These are phyloP conservation scores for Clonostachys rosea DNA, from an alignment of 2,329 filamentous ascomycete species.

Conservation along the genomic window DNA sequence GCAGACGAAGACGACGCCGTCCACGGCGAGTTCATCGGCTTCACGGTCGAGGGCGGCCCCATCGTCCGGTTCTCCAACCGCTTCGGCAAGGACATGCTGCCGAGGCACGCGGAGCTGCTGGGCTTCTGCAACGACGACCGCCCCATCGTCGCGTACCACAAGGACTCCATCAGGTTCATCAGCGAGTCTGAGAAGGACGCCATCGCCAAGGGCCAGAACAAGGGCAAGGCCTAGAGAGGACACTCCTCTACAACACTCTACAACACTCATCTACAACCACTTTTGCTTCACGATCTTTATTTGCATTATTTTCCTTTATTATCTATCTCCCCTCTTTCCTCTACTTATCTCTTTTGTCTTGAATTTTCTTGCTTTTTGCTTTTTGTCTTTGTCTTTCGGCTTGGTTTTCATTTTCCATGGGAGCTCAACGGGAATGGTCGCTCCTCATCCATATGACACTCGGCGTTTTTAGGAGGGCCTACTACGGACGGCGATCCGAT, in stretches of 20 bases:
- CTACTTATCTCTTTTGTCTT: too few species aligned
- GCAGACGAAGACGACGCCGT: slow-evolving; percentile 23
- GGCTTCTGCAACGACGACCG: slow-evolving; percentile 24
- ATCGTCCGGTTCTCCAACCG: slow-evolving; percentile 35
- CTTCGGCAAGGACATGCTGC: slow-evolving; percentile 17
- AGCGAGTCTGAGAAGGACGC: slow-evolving; percentile 6
- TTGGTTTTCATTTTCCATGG: too few species aligned
- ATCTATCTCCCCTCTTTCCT: not conserved
- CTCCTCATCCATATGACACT: too few species aligned
- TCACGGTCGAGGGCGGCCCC: slow-evolving; percentile 37
- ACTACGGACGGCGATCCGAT: too few species aligned
- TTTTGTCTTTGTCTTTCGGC: too few species aligned
- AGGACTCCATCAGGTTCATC: slow-evolving; percentile 24
- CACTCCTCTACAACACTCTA: not conserved
- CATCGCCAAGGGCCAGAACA: not conserved
- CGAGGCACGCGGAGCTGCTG: slow-evolving; percentile 25
- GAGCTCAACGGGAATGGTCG: too few species aligned
- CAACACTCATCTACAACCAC: not conserved
- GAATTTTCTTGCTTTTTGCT: too few species aligned
- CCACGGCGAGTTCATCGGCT: slow-evolving; percentile 33
- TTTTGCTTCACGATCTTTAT: not conserved
- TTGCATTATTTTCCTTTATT: not conserved
- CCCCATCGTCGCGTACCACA: slow-evolving; percentile 31
- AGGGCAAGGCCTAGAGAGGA: not conserved
- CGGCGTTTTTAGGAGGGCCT: too few species aligned